Percentiles rank a stretch among this genome's conserved stretches.
Evolutionary conservation across 257 asterid genomes (phyloP).

Genomic region (Nicotiana undulata): DNA sequence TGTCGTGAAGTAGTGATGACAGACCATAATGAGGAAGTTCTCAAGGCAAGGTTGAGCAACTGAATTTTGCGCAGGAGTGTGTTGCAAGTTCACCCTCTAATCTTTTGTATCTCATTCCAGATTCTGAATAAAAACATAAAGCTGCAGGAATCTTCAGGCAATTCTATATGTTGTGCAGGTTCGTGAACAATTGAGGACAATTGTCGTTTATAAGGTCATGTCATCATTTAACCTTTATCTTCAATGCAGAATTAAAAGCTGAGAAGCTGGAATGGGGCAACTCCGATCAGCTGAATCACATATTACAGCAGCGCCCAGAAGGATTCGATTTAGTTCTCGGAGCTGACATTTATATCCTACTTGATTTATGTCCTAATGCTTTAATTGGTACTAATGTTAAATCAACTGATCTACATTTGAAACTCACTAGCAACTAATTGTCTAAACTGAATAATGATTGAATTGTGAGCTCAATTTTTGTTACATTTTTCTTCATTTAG

Average conservation of each 20-base stretch:
- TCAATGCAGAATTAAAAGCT: conserved; percentile 41
- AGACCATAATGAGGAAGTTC: conserved; percentile 89
- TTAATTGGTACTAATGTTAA: background rate
- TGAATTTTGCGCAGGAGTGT: conserved; percentile 10
- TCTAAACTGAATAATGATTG: background rate
- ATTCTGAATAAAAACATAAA: conserved; percentile 61
- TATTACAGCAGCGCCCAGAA: conserved; percentile 45
- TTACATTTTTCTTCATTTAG: background rate
- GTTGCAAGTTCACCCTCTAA: conserved; percentile 14
- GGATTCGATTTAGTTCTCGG: conserved; percentile 94
- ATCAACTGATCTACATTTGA: background rate
- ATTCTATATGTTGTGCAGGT: conserved; percentile 37
- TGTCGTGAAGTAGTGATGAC: conserved; percentile 74
- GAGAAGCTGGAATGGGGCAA: conserved; percentile 93
- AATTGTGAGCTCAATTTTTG: background rate
- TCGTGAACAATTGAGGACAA: conserved; percentile 17
- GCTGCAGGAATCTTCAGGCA: conserved; percentile 40
- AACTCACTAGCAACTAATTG: background rate
- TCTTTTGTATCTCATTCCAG: conserved; percentile 33
- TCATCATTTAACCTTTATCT: conserved; percentile 6
- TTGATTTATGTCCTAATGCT: background rate
- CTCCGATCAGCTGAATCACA: conserved; percentile 50
- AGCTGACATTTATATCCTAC: conserved; percentile 95
- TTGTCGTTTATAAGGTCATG: conserved; percentile 7
- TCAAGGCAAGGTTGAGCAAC: conserved; percentile 65